A percentile compares a stretch with the other conserved stretches of the same genome.
phyloP scores from a whole-genome alignment of 1,139 yeast genomes.

The Geotrichum aggregatum region DNA sequence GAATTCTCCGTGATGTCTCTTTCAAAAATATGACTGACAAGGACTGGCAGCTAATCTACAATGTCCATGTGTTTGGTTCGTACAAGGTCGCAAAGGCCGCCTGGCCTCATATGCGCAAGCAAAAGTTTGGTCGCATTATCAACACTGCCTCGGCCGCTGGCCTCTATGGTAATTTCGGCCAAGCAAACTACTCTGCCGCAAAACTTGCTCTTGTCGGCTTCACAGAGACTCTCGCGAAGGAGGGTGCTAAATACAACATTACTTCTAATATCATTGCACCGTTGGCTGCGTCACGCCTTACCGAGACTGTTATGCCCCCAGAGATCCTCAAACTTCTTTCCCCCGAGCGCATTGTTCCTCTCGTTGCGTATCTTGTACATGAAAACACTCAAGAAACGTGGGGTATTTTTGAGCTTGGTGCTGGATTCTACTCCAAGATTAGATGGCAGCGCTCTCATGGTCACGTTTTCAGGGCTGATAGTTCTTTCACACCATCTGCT shows the following conservation, averaged over 20 bases:
- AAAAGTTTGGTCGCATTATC: slow-evolving; percentile 79
- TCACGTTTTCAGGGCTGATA: slow-evolving; percentile 74
- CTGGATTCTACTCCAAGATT: slow-evolving; percentile 86
- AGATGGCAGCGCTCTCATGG: slow-evolving; percentile 96
- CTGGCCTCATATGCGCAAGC: slow-evolving; percentile 85
- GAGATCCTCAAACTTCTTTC: slow-evolving; percentile 73
- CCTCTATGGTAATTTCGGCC: slow-evolving; percentile 94
- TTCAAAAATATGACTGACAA: slow-evolving; percentile 76
- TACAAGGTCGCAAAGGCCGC: slow-evolving; percentile 83
- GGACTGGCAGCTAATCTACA: slow-evolving; percentile 74
- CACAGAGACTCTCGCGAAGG: slow-evolving; percentile 92
- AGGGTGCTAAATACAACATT: slow-evolving; percentile 82
- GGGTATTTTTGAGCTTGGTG: slow-evolving; percentile 86
- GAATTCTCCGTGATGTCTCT: slow-evolving; percentile 67
- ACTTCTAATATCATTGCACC: slow-evolving; percentile 87
- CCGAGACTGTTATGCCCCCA: slow-evolving; percentile 83
- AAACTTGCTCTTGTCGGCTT: slow-evolving; percentile 86
- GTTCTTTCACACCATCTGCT: slow-evolving; percentile 76
- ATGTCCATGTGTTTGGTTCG: slow-evolving; percentile 88
- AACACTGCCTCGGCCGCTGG: slow-evolving; percentile 98
- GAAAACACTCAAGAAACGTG: slow-evolving; percentile 59
- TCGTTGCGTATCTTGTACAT: slow-evolving; percentile 76
- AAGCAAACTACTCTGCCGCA: slow-evolving; percentile 92
- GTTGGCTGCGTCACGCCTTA: slow-evolving; percentile 93
- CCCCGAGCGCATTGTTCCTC: slow-evolving; percentile 87